Evolutionary conservation across 1,284 basidiomycete genomes (phyloP), one percentile per base, ranked within the genome.

Genomic region (Puccinia novopanici): DNA sequence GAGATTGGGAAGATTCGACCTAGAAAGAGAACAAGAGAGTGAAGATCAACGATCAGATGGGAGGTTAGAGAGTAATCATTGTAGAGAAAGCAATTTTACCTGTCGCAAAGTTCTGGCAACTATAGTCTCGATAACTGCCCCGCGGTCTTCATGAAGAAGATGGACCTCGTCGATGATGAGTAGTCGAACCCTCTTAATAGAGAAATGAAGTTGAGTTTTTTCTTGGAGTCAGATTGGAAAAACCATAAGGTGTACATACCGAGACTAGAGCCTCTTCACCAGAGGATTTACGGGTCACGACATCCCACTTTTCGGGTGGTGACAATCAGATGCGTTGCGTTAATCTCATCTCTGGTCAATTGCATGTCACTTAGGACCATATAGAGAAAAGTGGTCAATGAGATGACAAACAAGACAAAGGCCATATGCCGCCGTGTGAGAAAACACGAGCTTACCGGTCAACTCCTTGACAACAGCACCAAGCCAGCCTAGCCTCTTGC

Each of bases 281-380:
- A 0, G 93, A 94, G 0, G 96, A 95, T 85, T 98, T 99, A 81
- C 97, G 89, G 9, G 97, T 99, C 0, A 99, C 97, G 0, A 99
- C 97, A 84, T 99, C 97, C 97, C 97, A 99, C 86, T 99, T 99
- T 86, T 99, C 97, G 0, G 97, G 97, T 99, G 0, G 97, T 99
- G 15, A 99, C 95, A 82, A 99, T 98, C 81, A 99, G 93, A 85
- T 99, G 97, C 19, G 97, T 99, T 86, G 93, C 92, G 3, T 92
- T 92, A 82, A 99, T 96, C 87, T 99, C 96, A 45, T 91, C 89
- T 84, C 93, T 92, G 1, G 97, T 96, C 85, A 99, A 87, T 86
- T 99, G 97, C 95, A 99, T 99, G 85, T 99, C 97, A 86, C 97
- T 95, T 91, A 48, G 54, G 54, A 27, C 34, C 34, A 34, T 34